Evolutionary conservation across 495 filamentous ascomycete genomes (phyloP).

Genomic region (Lasiosphaeria ovina): DNA sequence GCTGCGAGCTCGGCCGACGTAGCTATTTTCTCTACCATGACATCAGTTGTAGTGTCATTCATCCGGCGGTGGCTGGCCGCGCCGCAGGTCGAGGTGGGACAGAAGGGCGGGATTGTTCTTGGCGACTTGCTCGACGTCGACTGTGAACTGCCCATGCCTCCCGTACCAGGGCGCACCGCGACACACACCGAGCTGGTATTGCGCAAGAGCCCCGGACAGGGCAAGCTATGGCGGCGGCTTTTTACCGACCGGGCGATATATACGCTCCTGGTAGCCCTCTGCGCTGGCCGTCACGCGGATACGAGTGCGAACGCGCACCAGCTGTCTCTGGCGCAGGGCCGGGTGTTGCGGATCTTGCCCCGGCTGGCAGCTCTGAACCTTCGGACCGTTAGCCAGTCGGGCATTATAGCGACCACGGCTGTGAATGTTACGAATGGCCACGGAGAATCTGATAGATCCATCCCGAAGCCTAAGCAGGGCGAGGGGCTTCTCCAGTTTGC

Average conservation of each 20-base stretch:
- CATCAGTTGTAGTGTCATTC: conserved; percentile 58
- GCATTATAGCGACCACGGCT: conserved; percentile 59
- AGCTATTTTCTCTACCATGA: conserved; percentile 65
- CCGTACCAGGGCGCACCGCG: conserved; percentile 18
- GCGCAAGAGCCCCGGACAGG: conserved; percentile 53
- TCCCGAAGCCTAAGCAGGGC: conserved; percentile 12
- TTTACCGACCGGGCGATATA: conserved; percentile 69
- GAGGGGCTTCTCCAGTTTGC: conserved; percentile 73
- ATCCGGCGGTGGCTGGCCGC: conserved; percentile 71
- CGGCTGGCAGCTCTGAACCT: conserved; percentile 65
- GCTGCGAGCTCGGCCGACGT: conserved; percentile 57
- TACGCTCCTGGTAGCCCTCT: conserved; percentile 58
- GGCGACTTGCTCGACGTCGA: conserved; percentile 70
- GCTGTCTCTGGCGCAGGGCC: conserved; percentile 73
- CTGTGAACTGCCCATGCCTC: conserved; percentile 49
- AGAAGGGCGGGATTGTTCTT: conserved; percentile 64
- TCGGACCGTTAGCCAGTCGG: conserved; percentile 55
- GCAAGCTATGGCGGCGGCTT: conserved; percentile 68
- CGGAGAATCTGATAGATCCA: not conserved
- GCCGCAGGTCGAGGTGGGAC: conserved; percentile 68
- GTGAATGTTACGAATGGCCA: conserved; percentile 43
- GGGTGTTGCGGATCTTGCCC: conserved; percentile 68
- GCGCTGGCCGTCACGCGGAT: conserved; percentile 48
- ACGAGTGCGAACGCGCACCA: conserved; percentile 50
- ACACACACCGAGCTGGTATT: conserved; percentile 30